phyloP scores from a whole-genome alignment of 129 eudicot genomes.

The Kitagawia praeruptora region DNA sequence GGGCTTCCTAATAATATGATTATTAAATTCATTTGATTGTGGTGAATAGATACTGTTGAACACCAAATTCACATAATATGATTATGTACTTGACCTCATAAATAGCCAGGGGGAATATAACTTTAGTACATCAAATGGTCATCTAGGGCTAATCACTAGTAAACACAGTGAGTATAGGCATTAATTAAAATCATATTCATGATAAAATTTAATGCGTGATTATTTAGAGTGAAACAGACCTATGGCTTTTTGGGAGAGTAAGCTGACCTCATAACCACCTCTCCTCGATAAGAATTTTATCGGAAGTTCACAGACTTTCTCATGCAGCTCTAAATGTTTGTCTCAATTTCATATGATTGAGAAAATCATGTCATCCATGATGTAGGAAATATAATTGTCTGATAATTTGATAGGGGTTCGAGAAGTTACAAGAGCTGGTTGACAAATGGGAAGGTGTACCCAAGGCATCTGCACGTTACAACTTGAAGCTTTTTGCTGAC shows the following conservation, averaged over 20 bases:
- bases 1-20: not conserved
- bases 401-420: conserved; percentile 50
- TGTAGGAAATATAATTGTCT: not conserved
- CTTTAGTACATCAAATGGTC: too few species aligned
- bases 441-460: conserved; percentile 87
- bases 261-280: not conserved
- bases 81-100: not conserved
- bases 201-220: not conserved
- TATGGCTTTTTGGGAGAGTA: not conserved
- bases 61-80: not conserved
- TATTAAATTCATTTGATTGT: not conserved
- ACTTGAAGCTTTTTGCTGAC: conserved; percentile 70
- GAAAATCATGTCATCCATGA: not conserved
- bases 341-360: not conserved
- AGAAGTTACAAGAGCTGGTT: conserved; percentile 66
- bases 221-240: not conserved
- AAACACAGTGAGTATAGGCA: not conserved
- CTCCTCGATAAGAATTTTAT: not conserved
- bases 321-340: not conserved
- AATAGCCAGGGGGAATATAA: too few species aligned
- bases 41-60: not conserved
- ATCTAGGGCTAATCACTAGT: not conserved
- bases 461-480: conserved; percentile 33
- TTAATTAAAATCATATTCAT: not conserved
- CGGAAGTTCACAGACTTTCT: not conserved